Evolutionary conservation across 805 yeast genomes (phyloP).

Genomic region (Yarrowia keelungensis): DNA sequence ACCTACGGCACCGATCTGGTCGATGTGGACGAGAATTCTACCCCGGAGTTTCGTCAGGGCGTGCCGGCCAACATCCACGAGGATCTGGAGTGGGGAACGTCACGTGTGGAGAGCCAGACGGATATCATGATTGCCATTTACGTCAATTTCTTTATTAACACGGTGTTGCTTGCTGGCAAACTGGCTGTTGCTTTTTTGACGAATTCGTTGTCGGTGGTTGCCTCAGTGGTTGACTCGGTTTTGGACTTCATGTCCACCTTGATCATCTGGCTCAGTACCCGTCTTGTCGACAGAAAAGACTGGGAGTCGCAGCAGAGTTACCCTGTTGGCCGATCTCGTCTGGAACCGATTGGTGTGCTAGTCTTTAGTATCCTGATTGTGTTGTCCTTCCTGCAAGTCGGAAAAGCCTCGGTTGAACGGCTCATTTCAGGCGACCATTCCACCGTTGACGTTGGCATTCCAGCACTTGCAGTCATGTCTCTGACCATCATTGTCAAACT

Average conservation of each 20-base stretch:
- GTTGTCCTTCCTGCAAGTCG: slow-evolving; percentile 74
- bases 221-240: slow-evolving; percentile 78
- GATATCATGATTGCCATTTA: slow-evolving; percentile 66
- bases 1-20: slow-evolving; percentile 58
- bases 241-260: slow-evolving; percentile 77
- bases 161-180: slow-evolving; percentile 65
- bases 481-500: slow-evolving; percentile 66
- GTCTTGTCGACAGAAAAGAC: slow-evolving; percentile 52
- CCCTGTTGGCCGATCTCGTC: slow-evolving; percentile 75
- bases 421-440: slow-evolving; percentile 53
- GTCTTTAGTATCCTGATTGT: slow-evolving; percentile 75
- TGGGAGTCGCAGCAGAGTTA: slow-evolving; percentile 55
- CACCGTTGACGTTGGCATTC: slow-evolving; percentile 57
- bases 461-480: slow-evolving; percentile 66
- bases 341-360: slow-evolving; percentile 80
- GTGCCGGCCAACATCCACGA: slow-evolving; percentile 68
- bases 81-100: slow-evolving; percentile 59
- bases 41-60: slow-evolving; percentile 46
- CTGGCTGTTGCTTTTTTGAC: slow-evolving; percentile 66
- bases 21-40: slow-evolving; percentile 43
- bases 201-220: slow-evolving; percentile 74
- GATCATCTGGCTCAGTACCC: slow-evolving; percentile 69
- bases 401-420: slow-evolving; percentile 63
- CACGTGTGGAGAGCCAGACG: slow-evolving; percentile 54
- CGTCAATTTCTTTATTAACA: slow-evolving; percentile 67